These are phyloP conservation scores for Russula sp. DNA, from an alignment of 768 basidiomycete genomes.

Conservation along the genomic window DNA sequence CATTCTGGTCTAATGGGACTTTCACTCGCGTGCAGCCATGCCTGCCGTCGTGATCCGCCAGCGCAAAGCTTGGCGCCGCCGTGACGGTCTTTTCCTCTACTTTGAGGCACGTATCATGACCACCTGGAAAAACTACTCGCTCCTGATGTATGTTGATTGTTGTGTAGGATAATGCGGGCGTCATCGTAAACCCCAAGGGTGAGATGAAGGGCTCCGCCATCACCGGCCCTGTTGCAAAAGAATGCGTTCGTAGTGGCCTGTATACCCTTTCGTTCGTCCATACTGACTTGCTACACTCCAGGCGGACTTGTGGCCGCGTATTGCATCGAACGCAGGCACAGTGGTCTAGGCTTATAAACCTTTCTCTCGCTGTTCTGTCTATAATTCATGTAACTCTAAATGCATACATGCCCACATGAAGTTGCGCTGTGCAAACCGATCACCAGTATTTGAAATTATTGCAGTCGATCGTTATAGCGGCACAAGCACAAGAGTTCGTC, in stretches of 20 bases:
- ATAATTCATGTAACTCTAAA: conserved; percentile 23
- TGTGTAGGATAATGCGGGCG: conserved; percentile 84
- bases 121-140: background rate
- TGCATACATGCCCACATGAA: conserved; percentile 16
- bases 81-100: conserved; percentile 98
- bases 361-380: conserved; percentile 19
- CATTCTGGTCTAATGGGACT: background rate
- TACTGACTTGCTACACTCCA: conserved; percentile 28
- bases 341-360: conserved; percentile 63
- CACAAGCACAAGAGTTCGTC: background rate
- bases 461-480: background rate
- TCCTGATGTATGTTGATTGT: background rate
- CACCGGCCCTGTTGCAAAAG: conserved; percentile 97
- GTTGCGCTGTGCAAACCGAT: background rate
- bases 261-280: conserved; percentile 3
- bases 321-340: conserved; percentile 97
- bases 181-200: conserved; percentile 97
- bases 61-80: conserved; percentile 96
- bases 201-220: conserved; percentile 99
- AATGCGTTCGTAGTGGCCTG: conserved; percentile 67
- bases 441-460: background rate
- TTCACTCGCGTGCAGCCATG: conserved; percentile 60
- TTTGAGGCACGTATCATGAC: conserved; percentile 59
- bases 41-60: conserved; percentile 95
- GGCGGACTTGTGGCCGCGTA: conserved; percentile 99